Base-by-base conservation (phyloP, 2,329 filamentous ascomycete species). In the Chrysoporthe deuterocubensis region DNA sequence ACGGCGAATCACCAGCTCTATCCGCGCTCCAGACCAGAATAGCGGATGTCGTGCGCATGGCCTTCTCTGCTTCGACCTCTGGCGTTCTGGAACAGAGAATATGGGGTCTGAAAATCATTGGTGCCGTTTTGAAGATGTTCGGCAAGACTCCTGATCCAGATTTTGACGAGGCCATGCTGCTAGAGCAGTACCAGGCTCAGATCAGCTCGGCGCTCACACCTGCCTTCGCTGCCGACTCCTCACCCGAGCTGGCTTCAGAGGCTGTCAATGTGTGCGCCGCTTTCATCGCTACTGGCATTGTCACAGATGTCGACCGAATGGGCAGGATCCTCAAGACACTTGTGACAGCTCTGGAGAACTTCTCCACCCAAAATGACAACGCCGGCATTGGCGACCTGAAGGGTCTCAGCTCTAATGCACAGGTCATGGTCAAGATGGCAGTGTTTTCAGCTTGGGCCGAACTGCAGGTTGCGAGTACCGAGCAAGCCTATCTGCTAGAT, bases 291-390 rank as follows among this genome's bases (percentile, higher is more conserved):
- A 97, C 95, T 0, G 96, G 96, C 16, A 98, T 99, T 66, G 96
- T 99, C 9, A 97, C 94, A 0, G 96, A 98, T 78, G 89, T 98
- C 9, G 96, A 99, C 73, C 89, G 96, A n/a, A 99, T 99, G 96
- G 96, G 96, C 32, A 91, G 96, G 67, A 99, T 99, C 64, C 85
- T 99, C 67, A 98, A 97, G 81, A 91, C 97, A 0, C 85, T 99
- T 2, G 92, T 97, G 6, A 90, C 91, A 56, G 94, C 94, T 0
- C 85, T 99, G 1, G 95, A 98, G 74, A 97, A 95, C 78, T 97
- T 98, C 75, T 93, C 93, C 2, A 89, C 86, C 58, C 92, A 96
- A 70, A 84, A 87, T 0, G 92, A 96, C 73, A 91, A 90, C 56
- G 93, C 92, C 0, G 89, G 93, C 32, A 98, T 99, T 75, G 96